Percentiles rank a stretch among this genome's conserved stretches.
These are phyloP conservation scores for Ophiosphaerella narmari DNA, from an alignment of 2,329 filamentous ascomycete genomes.

Conservation along the genomic window DNA sequence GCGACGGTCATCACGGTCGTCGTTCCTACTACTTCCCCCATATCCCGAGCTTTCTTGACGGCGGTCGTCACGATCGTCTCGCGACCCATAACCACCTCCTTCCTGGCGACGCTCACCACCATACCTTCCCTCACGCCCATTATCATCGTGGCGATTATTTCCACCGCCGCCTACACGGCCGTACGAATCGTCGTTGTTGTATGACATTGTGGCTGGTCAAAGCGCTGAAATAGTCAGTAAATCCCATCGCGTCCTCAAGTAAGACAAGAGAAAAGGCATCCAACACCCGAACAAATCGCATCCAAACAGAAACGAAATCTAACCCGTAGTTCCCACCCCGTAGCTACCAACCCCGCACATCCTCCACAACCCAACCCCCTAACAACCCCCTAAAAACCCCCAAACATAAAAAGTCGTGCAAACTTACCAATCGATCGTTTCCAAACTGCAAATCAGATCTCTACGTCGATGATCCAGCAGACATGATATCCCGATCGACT, in stretches of 20 bases:
- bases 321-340: too few relatives aligned
- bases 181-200: slow-evolving; percentile 32
- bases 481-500: too few relatives aligned
- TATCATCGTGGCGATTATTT: slow-evolving; percentile 10
- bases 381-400: too few relatives aligned
- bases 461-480: too few relatives aligned
- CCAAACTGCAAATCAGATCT: too few relatives aligned
- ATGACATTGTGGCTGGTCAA: slow-evolving; percentile 21
- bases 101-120: slow-evolving; percentile 18
- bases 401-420: too few relatives aligned
- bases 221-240: neutral
- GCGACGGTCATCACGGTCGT: slow-evolving; percentile 10
- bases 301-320: neutral
- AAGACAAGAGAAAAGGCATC: neutral
- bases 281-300: neutral
- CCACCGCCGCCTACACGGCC: slow-evolving; percentile 16
- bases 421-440: too few relatives aligned
- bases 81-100: slow-evolving; percentile 9
- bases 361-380: too few relatives aligned
- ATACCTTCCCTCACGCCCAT: neutral
- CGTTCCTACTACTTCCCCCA: slow-evolving; percentile 12
- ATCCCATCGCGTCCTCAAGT: neutral
- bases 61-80: slow-evolving; percentile 20
- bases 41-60: slow-evolving; percentile 11
- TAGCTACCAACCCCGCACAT: neutral